Conservation (phyloP, 1,284 basidiomycete species). For the Ceratobasidium sp. region DNA sequence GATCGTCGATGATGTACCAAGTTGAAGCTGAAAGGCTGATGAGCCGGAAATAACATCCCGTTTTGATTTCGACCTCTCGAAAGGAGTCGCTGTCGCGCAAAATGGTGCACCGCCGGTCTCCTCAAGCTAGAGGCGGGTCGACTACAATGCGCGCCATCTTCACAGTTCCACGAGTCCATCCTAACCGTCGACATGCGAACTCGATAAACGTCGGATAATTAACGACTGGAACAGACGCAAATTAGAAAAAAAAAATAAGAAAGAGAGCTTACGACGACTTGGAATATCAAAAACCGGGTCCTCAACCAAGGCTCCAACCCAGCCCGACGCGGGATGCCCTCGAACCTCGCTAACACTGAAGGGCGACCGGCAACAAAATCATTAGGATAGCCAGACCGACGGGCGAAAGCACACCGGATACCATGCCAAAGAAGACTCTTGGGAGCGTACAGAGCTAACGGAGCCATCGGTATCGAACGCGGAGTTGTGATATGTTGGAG, state of each 20-base stretch:
- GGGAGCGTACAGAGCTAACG: conserved; percentile 72
- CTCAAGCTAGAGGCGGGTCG: no score
- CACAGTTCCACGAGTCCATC: no score
- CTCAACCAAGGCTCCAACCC: conserved; percentile 81
- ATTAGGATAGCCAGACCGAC: conserved; percentile 77
- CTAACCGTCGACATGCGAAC: no score
- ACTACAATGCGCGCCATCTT: no score
- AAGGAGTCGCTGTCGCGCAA: no score
- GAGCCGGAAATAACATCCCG: no score
- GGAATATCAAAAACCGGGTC: conserved; percentile 80
- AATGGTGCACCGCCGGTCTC: no score
- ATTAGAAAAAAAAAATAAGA: conserved; percentile 9
- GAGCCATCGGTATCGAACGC: conserved; percentile 67
- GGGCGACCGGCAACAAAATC: conserved; percentile 74
- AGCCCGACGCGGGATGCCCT: conserved; percentile 79
- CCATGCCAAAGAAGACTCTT: conserved; percentile 71
- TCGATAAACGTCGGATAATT: conserved; percentile 51
- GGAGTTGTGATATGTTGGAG: conserved; percentile 63
- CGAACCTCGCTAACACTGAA: conserved; percentile 64
- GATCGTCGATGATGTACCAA: no score
- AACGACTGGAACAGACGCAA: not conserved
- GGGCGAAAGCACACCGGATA: conserved; percentile 78
- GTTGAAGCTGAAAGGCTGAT: no score
- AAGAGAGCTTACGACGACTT: conserved; percentile 69
- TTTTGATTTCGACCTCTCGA: no score